Base-by-base conservation (phyloP, 2,329 filamentous ascomycete genomes). In the Verticillium tricorpus region DNA sequence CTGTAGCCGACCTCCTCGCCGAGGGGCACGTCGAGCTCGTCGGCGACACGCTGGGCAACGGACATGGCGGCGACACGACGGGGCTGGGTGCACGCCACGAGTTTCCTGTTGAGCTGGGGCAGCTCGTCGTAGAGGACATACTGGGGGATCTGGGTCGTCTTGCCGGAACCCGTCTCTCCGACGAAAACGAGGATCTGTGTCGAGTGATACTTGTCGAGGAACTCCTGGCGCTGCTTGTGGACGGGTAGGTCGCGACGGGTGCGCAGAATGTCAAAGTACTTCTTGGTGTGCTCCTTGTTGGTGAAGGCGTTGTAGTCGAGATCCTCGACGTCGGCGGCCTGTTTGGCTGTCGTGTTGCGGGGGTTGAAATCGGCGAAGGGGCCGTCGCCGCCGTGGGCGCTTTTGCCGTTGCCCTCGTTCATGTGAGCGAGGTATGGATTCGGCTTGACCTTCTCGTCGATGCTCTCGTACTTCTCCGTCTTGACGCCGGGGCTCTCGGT, bases 21-120 rank as follows among this genome's bases (percentile, higher is more conserved):
- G 31, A 99, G 84, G 63, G 85, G 87, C 67, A 97, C 94, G 73
- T 98, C 95, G 84, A 99, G 90, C 79, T 99, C 95, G 72, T 97
- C 88, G 32, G 96, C 93, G 35, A 99, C 95, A 89, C 95, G 94
- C 78, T 98, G 92, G 39, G 95, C 95, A 19, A 99, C 95, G 56
- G 93, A 97, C 93, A 97, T 99, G 71, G 95, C 95, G 63, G 96
- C 95, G 61, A 99, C 95, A 86, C 95, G 91, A 75, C 96, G 90
- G 65, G 95, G 95, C 77, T 99, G 95, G 6, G 95, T 99, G 83
- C 95, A 99, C 62, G 94, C 95, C 63, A 99, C 89, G 77, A 97
- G 89, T 81, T 97, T 97, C 73, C 87, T 85, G 68, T 89, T 88
- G 65, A 87, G 81, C 70, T 98, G 92, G 31, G 95, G 94, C 35